Conservation (phyloP, 352 stramenopile species). For the Globisporangium irregulare region DNA sequence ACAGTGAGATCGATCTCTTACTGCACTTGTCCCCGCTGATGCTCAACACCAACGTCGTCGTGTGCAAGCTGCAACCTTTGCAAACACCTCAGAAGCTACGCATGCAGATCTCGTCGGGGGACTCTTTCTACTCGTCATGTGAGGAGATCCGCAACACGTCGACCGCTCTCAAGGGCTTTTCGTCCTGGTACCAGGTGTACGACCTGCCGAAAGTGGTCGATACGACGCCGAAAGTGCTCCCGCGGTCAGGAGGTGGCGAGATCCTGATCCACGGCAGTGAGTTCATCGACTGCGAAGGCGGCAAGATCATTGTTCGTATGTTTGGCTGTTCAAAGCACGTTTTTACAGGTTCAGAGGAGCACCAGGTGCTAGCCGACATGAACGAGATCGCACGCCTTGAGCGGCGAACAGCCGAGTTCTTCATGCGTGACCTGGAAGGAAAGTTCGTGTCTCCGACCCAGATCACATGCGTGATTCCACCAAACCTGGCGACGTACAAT, state of each 20-base stretch:
- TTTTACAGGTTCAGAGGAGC: constrained; percentile 30
- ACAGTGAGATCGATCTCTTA: constrained; percentile 53
- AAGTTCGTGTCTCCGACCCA: constrained; percentile 36
- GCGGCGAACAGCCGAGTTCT: constrained; percentile 30
- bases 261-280: constrained; percentile 36
- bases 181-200: constrained; percentile 43
- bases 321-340: constrained; percentile 38
- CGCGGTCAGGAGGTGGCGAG: constrained; percentile 52
- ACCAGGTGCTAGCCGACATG: constrained; percentile 26
- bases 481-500: constrained; percentile 53
- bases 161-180: neutral
- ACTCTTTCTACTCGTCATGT: constrained; percentile 45
- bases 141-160: constrained; percentile 14
- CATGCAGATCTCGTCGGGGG: constrained; percentile 64
- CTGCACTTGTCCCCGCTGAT: constrained; percentile 60
- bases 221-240: constrained; percentile 46
- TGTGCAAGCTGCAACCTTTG: constrained; percentile 31
- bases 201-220: constrained; percentile 35
- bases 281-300: constrained; percentile 38
- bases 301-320: constrained; percentile 37
- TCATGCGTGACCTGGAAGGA: constrained; percentile 41
- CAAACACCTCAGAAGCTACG: constrained; percentile 31
- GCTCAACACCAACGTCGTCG: constrained; percentile 36
- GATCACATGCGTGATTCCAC: constrained; percentile 40
- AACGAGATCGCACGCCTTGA: constrained; percentile 32